Base-by-base conservation (phyloP, 495 filamentous ascomycete species). In the Tuber microsphaerosporum region DNA sequence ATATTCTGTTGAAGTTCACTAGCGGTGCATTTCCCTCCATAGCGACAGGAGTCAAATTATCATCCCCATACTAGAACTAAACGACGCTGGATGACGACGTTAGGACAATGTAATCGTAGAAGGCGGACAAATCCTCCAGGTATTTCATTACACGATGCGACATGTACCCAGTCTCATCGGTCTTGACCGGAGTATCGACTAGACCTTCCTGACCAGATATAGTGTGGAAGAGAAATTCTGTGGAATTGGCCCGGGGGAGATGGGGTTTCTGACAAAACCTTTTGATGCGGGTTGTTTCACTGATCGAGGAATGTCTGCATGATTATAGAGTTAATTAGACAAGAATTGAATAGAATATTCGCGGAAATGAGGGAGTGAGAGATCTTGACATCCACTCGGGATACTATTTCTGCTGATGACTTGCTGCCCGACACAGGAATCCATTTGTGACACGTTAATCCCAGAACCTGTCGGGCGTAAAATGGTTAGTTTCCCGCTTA, bases 131-230 rank as follows among this genome's bases (percentile, higher is more conserved):
- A 88, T 99, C 95, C 82, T 98, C 95, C 48, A 99, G 86, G 0
- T 92, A 95, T 85, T 99, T 99, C 95, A 99, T 98, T 83, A 99
- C 84, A 65, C 95, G 91, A 85, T 96, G 90, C 76, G 94, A 97
- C 96, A 99, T 99, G 85, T 99, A 99, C 73, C 95, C 95, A 7
- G 95, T 99, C 84, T 99, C 95, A 42, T 96, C 95, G n/a, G 96
- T 99, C 86, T 99, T 99, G 85, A 99, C 95, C 46, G 95, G 96
- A n/a, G 95, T 99, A 89, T 99, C 95, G 80, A 99, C 94, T 77
- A 99, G 86, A 88, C 95, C 95, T 89, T 97, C 95, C 89, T 95
- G 92, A 82, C 95, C 95, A 65, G 93, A 95, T 86, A 98, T 97
- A 76, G 95, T 96, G 87, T 99, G 34, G 34, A 37, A 37, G 34